Conservation (phyloP, 1,284 basidiomycete genomes). For the Cronartium ribicola region DNA sequence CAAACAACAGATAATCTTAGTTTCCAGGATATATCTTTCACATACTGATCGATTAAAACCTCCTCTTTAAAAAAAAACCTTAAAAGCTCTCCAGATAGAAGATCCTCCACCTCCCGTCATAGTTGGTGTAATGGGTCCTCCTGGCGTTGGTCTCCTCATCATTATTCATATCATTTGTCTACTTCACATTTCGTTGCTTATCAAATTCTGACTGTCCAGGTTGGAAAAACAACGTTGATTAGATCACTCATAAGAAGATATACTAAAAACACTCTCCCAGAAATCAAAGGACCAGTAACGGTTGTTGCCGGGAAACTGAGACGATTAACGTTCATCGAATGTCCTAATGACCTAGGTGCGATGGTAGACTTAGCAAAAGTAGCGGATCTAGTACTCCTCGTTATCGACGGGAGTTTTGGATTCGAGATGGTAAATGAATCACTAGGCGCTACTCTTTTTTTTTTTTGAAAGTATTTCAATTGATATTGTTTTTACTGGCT, state of each 20-base stretch:
- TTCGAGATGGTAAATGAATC: constrained; percentile 81
- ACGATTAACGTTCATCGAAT: constrained; percentile 90
- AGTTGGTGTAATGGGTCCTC: constrained; percentile 93
- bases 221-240: constrained; percentile 91
- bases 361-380: constrained; percentile 98
- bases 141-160: constrained; percentile 62
- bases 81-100: constrained; percentile 53
- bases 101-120: constrained; percentile 89
- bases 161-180: neutral
- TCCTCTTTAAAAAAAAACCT: neutral
- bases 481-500: constrained; percentile 7
- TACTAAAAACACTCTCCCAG: constrained; percentile 87
- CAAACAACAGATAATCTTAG: neutral
- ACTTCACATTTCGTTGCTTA: neutral
- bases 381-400: constrained; percentile 88
- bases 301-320: constrained; percentile 88
- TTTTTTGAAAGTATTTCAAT: neutral
- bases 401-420: constrained; percentile 96
- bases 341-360: constrained; percentile 93
- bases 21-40: constrained; percentile 42
- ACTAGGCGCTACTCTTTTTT: neutral
- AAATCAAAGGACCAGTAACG: constrained; percentile 89
- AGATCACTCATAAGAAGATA: constrained; percentile 87
- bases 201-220: constrained; percentile 46
- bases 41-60: constrained; percentile 9